Base-by-base conservation (phyloP, 106 monocot genomes). In the Apostasia shenzhenica region DNA sequence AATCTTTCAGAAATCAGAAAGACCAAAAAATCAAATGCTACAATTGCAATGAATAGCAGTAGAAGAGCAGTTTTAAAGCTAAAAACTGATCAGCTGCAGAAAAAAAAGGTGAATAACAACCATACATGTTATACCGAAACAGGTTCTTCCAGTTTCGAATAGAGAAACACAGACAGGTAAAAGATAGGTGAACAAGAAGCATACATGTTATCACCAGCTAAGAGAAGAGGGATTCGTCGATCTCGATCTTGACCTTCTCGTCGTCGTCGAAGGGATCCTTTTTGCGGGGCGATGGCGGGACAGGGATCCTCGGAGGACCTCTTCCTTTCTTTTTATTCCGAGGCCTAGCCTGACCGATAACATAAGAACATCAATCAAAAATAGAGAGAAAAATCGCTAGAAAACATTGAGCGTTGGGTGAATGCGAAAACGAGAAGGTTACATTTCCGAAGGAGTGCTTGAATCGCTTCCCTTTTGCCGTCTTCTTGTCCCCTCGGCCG, bases 401-500 rank as follows among this genome's bases (percentile, higher is more conserved):
- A 63, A 7, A 55, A 49, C 10, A 54, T 39, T 5, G 0, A 46
- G 0, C 37, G 38, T 5, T 4, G 41, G 7, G 14, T 37, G 62
- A 5, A 53, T 13, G 49, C 6, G 6, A 26, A 57, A 3, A 41
- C 48, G 6, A 42, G n/a, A 12, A 39, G 69, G 78, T 74, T 76
- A 97, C 97, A 54, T 97, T 97, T 68, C 97, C 97, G 47, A 78
- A 97, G 61, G 97, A 92, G 59, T 87, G 92, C 61, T 77, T 87
- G 84, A 92, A 97, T 50, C 97, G 88, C 77, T 97, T 97, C 42
- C 97, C 97, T 68, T 79, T 92, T 9, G 91, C 91, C 3, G 97
- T 97, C 83, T 87, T 97, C 82, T 81, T 91, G 65, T 97, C 97
- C 7, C 97, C 97, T 76, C 97, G 76, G 39, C 97, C 97, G 66